These are phyloP conservation scores for Sideroxylon spinosum DNA, from an alignment of 179 eudicot genomes.

Conservation along the genomic window DNA sequence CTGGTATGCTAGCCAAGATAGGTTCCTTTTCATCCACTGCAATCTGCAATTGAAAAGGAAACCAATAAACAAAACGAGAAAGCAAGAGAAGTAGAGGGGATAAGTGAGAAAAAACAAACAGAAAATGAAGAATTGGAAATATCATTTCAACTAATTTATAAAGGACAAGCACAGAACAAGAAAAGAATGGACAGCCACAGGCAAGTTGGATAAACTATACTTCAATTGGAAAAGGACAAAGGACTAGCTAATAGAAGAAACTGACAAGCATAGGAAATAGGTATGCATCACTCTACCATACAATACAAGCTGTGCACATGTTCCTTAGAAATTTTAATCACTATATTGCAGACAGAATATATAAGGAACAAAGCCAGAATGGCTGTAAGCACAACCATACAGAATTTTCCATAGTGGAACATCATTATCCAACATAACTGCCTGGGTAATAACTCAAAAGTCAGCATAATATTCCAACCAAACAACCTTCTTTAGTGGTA, in stretches of 20 bases:
- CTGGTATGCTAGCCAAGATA: slow-evolving; percentile 68
- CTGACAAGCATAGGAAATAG: neutral
- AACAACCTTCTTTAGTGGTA: neutral
- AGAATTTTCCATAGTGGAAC: neutral
- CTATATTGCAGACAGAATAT: neutral
- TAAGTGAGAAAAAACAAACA: neutral
- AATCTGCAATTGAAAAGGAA: slow-evolving; percentile 39
- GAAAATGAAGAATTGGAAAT: neutral
- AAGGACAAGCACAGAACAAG: neutral
- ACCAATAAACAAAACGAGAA: neutral
- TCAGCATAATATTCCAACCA: neutral
- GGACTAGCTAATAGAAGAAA: neutral
- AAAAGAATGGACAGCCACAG: neutral
- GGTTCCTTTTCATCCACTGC: slow-evolving; percentile 86
- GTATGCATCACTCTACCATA: neutral
- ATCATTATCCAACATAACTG: neutral
- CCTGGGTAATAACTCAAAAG: neutral
- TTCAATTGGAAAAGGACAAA: neutral
- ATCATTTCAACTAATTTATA: neutral
- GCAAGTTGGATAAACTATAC: neutral
- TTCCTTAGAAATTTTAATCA: neutral
- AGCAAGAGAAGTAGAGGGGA: neutral
- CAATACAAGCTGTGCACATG: neutral
- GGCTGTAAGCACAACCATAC: neutral
- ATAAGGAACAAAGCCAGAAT: neutral